phyloP scores from a whole-genome alignment of 2,329 filamentous ascomycete species.

The Polychaeton citri region DNA sequence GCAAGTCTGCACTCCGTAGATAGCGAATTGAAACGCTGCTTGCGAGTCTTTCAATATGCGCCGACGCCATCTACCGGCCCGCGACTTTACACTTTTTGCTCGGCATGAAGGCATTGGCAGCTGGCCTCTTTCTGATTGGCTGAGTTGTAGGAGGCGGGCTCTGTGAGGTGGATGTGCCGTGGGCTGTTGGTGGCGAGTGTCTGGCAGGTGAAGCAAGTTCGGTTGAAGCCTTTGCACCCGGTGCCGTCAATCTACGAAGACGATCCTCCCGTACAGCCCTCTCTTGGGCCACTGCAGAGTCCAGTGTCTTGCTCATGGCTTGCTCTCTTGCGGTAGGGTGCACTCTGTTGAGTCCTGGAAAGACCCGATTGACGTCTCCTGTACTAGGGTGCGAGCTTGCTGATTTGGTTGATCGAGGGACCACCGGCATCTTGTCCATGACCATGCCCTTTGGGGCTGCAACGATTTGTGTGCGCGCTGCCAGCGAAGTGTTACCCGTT shows the following conservation, averaged over 20 bases:
- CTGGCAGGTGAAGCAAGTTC: too few relatives aligned
- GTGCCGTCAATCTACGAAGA: neutral
- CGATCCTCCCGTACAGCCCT: neutral
- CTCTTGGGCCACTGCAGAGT: neutral
- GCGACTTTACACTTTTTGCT: too few relatives aligned
- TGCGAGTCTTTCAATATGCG: too few relatives aligned
- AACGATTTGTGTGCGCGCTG: slow-evolving; percentile 3
- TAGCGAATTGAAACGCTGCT: too few relatives aligned
- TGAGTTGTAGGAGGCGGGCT: too few relatives aligned
- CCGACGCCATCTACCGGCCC: too few relatives aligned
- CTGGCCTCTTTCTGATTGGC: too few relatives aligned
- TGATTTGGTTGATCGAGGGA: neutral
- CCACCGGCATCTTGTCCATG: neutral
- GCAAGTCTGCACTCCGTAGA: too few relatives aligned
- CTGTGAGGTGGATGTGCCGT: too few relatives aligned
- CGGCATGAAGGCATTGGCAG: too few relatives aligned
- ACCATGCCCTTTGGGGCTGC: slow-evolving; percentile 6
- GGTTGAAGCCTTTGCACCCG: too few relatives aligned
- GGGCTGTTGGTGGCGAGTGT: too few relatives aligned
- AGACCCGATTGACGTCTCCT: neutral
- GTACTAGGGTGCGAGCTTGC: neutral
- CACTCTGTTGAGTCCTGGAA: neutral
- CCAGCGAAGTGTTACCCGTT: neutral
- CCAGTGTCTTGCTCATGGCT: neutral
- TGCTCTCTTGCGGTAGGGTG: neutral